phyloP scores from a whole-genome alignment of 345 rosid genomes.

The Rhizophora mangle region DNA sequence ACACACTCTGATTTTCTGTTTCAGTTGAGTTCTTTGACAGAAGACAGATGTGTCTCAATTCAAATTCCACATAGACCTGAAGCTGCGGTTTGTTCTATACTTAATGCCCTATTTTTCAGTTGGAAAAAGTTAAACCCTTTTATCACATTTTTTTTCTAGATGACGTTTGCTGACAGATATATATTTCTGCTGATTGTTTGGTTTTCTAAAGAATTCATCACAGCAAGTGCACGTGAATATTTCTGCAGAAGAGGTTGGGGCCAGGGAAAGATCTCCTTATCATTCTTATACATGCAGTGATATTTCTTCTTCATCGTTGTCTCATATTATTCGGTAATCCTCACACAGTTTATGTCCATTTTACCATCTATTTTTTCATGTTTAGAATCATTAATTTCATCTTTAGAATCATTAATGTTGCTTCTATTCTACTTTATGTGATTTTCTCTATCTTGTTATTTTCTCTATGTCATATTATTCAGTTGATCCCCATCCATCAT shows the following conservation, averaged over 20 bases:
- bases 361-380: not conserved
- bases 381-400: not conserved
- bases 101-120: slow-evolving; percentile 12
- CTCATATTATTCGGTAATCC: slow-evolving; percentile 76
- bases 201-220: slow-evolving; percentile 49
- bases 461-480: not conserved
- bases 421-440: not conserved
- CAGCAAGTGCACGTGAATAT: slow-evolving; percentile 64
- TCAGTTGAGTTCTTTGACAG: slow-evolving; percentile 62
- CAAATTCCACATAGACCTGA: slow-evolving; percentile 62
- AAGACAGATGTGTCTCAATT: slow-evolving; percentile 66
- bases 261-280: slow-evolving; percentile 79
- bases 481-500: no score
- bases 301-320: slow-evolving; percentile 63
- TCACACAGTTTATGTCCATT: not conserved
- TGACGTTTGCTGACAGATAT: slow-evolving; percentile 10
- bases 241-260: slow-evolving; percentile 86
- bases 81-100: slow-evolving; percentile 46
- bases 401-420: no score
- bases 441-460: not conserved
- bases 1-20: slow-evolving; percentile 22
- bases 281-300: slow-evolving; percentile 59
- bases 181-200: slow-evolving; percentile 8
- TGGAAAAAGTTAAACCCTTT: not conserved
- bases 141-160: not conserved